Evolutionary conservation across 2,329 filamentous ascomycete genomes (phyloP).

Genomic region (Curvularia sp.): DNA sequence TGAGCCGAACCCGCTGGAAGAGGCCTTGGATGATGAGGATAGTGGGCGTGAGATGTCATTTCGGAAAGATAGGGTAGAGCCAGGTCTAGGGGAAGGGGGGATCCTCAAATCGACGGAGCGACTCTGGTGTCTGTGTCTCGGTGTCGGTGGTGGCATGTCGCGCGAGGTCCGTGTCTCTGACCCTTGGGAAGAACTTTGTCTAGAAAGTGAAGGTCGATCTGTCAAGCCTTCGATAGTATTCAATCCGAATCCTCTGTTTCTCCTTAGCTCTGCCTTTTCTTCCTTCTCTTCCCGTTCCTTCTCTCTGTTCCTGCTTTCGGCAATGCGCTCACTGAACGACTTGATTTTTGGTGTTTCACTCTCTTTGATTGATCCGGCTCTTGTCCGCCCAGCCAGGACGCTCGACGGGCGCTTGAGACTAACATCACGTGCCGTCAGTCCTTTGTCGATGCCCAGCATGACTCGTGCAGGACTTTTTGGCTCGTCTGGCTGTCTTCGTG

Average conservation of each 20-base stretch:
- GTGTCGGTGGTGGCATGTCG: conserved; percentile 26
- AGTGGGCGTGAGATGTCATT: conserved; percentile 29
- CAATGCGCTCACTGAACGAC: conserved; percentile 85
- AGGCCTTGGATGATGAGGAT: conserved; percentile 32
- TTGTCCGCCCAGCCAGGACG: conserved; percentile 20
- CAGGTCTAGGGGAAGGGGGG: conserved; percentile 26
- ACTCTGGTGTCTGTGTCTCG: conserved; percentile 26
- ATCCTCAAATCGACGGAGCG: conserved; percentile 25
- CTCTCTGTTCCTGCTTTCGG: conserved; percentile 64
- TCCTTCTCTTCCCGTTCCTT: conserved; percentile 55
- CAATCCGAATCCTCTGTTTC: conserved; percentile 52
- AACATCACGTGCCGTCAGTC: conserved; percentile 78
- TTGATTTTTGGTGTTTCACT: conserved; percentile 51
- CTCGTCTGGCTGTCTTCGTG: conserved; percentile 55
- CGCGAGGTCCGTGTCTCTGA: conserved; percentile 29
- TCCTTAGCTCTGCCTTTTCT: conserved; percentile 51
- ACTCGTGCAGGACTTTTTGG: conserved; percentile 80
- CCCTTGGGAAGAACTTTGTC: conserved; percentile 38
- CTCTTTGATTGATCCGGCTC: conserved; percentile 54
- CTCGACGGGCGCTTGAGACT: conserved; percentile 71
- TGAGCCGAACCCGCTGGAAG: conserved; percentile 29
- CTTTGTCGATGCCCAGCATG: conserved; percentile 87
- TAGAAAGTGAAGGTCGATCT: conserved; percentile 33
- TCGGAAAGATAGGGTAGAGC: conserved; percentile 32
- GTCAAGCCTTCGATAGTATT: conserved; percentile 36